phyloP scores from a whole-genome alignment of 2,329 filamentous ascomycete genomes.

The Corynespora cassiicola region DNA sequence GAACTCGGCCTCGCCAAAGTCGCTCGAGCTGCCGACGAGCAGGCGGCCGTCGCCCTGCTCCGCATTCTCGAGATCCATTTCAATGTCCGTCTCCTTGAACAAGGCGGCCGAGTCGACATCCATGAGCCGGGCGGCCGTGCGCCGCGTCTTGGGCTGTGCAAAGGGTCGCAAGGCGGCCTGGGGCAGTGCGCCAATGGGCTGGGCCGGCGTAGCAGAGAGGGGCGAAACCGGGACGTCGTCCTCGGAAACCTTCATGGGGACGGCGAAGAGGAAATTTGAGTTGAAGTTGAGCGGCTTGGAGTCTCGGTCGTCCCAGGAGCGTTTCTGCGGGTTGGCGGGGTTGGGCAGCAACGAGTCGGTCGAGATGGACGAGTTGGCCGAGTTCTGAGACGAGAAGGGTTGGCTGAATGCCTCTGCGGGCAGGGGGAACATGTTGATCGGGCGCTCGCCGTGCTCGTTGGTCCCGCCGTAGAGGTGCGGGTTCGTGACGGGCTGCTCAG shows the following conservation, averaged over 20 bases:
- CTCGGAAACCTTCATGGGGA: constrained; percentile 24
- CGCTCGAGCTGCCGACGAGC: constrained; percentile 48
- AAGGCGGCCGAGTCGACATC: constrained; percentile 19
- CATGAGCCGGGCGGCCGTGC: constrained; percentile 11
- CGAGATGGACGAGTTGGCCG: constrained; percentile 33
- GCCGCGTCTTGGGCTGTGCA: constrained; percentile 37
- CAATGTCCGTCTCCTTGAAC: constrained; percentile 29
- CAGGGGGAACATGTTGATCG: constrained; percentile 36
- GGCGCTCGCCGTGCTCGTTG: constrained; percentile 41
- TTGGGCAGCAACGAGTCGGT: constrained; percentile 28
- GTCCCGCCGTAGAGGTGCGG: constrained; percentile 42
- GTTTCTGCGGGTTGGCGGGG: constrained; percentile 46
- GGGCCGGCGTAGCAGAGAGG: constrained; percentile 33
- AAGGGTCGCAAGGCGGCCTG: constrained; percentile 29
- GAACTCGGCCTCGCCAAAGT: constrained; percentile 76
- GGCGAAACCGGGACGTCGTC: constrained; percentile 46
- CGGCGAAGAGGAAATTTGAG: constrained; percentile 35
- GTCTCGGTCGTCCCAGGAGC: constrained; percentile 50
- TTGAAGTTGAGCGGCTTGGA: constrained; percentile 18
- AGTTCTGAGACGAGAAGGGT: constrained; percentile 41
- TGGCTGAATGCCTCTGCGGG: constrained; percentile 40
- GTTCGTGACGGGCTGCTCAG: constrained; percentile 60
- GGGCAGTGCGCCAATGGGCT: constrained; percentile 22
- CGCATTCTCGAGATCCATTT: constrained; percentile 40
- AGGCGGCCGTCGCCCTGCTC: constrained; percentile 42